phyloP scores from a whole-genome alignment of 1,284 basidiomycete species.

The Boletus chippewaensis region DNA sequence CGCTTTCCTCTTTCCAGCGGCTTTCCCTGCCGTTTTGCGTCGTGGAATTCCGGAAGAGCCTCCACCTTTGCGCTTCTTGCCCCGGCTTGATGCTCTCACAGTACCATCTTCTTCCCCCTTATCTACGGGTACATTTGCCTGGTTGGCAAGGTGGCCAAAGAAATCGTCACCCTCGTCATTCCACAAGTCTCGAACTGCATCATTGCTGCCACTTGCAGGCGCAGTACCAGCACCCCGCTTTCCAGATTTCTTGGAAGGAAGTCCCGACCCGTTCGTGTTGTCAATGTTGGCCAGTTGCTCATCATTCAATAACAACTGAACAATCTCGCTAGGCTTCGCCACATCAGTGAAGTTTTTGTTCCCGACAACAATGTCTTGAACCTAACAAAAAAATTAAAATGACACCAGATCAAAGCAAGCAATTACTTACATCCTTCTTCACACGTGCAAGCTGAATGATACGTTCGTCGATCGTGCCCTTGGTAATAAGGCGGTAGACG shows the following conservation, averaged over 20 bases:
- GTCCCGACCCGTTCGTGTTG: constrained; percentile 33
- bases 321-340: constrained; percentile 95
- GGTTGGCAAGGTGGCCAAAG: constrained; percentile 48
- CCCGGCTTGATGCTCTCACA: constrained; percentile 21
- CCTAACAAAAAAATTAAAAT: constrained; percentile 40
- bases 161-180: constrained; percentile 80
- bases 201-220: constrained; percentile 29
- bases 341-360: constrained; percentile 91
- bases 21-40: constrained; percentile 31
- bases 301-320: constrained; percentile 91
- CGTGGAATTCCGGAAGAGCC: constrained; percentile 17
- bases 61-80: constrained; percentile 34
- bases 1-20: constrained; percentile 29
- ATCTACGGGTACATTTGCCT: constrained; percentile 22
- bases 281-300: constrained; percentile 74
- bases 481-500: constrained; percentile 94
- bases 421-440: constrained; percentile 81
- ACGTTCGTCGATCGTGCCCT: constrained; percentile 97
- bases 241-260: constrained; percentile 37
- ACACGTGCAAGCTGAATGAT: constrained; percentile 92
- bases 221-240: constrained; percentile 31
- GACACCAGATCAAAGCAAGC: background rate
- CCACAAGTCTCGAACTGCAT: constrained; percentile 63
- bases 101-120: constrained; percentile 35
- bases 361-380: constrained; percentile 99